phyloP scores from a whole-genome alignment of 495 filamentous ascomycete species.

The Chaetomium fimeti region DNA sequence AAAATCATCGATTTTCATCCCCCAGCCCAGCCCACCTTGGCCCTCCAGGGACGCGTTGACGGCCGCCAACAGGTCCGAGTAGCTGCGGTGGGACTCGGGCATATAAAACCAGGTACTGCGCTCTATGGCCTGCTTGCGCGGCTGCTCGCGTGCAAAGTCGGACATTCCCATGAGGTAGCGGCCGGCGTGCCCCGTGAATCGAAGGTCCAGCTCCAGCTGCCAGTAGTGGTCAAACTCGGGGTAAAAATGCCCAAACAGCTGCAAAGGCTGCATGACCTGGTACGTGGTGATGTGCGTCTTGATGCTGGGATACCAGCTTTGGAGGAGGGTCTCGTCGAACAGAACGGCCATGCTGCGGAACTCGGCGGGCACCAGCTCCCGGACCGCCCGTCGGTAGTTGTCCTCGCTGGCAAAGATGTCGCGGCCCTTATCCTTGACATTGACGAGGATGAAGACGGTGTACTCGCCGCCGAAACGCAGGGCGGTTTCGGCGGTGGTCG shows the following conservation, averaged over 20 bases:
- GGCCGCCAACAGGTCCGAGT: slow-evolving; percentile 4
- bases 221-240: slow-evolving; percentile 9
- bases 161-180: slow-evolving; percentile 8
- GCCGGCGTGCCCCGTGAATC: slow-evolving; percentile 12
- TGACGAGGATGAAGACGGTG: slow-evolving; percentile 13
- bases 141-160: slow-evolving; percentile 10
- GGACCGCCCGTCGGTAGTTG: slow-evolving; percentile 3
- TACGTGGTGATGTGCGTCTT: slow-evolving; percentile 9
- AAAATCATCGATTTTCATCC: slow-evolving; percentile 1
- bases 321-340: slow-evolving; percentile 10
- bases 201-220: slow-evolving; percentile 15
- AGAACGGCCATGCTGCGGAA: slow-evolving; percentile 3
- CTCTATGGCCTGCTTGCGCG: slow-evolving; percentile 13
- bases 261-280: slow-evolving; percentile 16
- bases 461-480: slow-evolving; percentile 10
- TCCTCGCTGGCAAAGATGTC: slow-evolving; percentile 7
- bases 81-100: slow-evolving; percentile 2
- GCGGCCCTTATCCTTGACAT: slow-evolving; percentile 8
- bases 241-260: slow-evolving; percentile 13
- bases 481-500: slow-evolving; percentile 4
- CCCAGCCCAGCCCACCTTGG: slow-evolving; percentile 7
- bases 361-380: slow-evolving; percentile 5
- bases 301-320: slow-evolving; percentile 11
- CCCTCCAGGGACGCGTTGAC: slow-evolving; percentile 8
- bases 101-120: slow-evolving; percentile 16